Percentiles rank a stretch among this genome's conserved stretches.
Evolutionary conservation across 495 filamentous ascomycete genomes (phyloP).

Genomic region (Aspergillus bertholletiae): DNA sequence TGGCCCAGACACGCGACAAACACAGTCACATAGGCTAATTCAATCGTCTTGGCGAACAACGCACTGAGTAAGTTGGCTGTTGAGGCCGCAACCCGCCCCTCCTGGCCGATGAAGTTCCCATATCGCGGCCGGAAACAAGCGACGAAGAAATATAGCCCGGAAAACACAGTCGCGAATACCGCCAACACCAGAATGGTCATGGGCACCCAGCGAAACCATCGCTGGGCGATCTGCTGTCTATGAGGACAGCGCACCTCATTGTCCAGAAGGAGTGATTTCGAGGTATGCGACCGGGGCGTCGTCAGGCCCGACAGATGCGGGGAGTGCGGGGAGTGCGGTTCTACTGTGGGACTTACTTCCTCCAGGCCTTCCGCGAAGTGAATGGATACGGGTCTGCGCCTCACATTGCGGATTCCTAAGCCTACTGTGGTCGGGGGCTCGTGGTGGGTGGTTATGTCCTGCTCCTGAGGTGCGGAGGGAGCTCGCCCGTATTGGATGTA

Average conservation of each 20-base stretch:
- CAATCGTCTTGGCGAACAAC: constrained; percentile 68
- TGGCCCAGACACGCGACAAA: constrained; percentile 73
- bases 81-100: constrained; percentile 45
- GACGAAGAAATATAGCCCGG: constrained; percentile 58
- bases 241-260: constrained; percentile 17
- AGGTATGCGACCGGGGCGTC: background rate
- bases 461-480: background rate
- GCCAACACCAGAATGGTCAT: constrained; percentile 56
- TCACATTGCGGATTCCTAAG: background rate
- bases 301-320: background rate
- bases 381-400: background rate
- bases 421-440: background rate
- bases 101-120: constrained; percentile 46
- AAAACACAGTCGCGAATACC: constrained; percentile 63
- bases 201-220: constrained; percentile 54
- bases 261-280: background rate
- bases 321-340: background rate
- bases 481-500: background rate
- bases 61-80: constrained; percentile 60
- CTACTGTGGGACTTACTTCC: background rate
- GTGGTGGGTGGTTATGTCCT: background rate
- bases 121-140: constrained; percentile 59
- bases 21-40: constrained; percentile 72
- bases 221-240: constrained; percentile 20
- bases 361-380: background rate